These are phyloP conservation scores for Viola odorata DNA, from an alignment of 345 rosid genomes.

Conservation along the genomic window DNA sequence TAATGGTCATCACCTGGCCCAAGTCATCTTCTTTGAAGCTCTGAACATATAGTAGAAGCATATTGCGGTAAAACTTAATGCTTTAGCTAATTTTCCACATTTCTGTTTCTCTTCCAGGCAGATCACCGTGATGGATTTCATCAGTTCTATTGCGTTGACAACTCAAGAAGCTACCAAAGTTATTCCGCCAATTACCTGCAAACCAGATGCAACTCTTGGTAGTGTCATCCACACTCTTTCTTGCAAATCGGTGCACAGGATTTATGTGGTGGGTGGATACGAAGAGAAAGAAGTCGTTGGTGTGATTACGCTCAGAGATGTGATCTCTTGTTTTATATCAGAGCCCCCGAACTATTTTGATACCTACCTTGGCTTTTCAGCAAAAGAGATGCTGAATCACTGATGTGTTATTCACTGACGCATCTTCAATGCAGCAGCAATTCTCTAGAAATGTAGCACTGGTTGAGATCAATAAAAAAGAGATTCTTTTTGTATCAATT, in stretches of 20 bases:
- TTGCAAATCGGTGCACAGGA: conserved; percentile 61
- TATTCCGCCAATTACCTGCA: conserved; percentile 58
- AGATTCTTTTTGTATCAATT: no score
- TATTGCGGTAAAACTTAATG: background rate
- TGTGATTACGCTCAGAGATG: conserved; percentile 83
- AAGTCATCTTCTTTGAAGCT: background rate
- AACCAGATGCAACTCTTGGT: conserved; percentile 50
- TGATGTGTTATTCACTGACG: conserved; percentile 19
- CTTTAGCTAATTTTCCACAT: conserved; percentile 2
- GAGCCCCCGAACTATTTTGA: conserved; percentile 76
- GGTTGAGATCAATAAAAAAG: no score
- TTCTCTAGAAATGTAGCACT: no score
- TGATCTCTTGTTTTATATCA: conserved; percentile 73
- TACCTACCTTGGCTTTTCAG: conserved; percentile 48
- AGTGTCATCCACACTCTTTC: conserved; percentile 66
- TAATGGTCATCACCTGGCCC: background rate
- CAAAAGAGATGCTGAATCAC: conserved; percentile 47
- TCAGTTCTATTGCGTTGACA: conserved; percentile 38
- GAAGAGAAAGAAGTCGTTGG: conserved; percentile 53
- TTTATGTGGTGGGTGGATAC: conserved; percentile 46
- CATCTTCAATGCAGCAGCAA: no score
- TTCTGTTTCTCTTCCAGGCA: conserved; percentile 39
- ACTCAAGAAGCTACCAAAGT: conserved; percentile 39
- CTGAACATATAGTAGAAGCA: background rate
- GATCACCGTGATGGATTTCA: conserved; percentile 56